Evolutionary conservation across 495 filamentous ascomycete species (phyloP).

Genomic region (Penicillium desertorum): DNA sequence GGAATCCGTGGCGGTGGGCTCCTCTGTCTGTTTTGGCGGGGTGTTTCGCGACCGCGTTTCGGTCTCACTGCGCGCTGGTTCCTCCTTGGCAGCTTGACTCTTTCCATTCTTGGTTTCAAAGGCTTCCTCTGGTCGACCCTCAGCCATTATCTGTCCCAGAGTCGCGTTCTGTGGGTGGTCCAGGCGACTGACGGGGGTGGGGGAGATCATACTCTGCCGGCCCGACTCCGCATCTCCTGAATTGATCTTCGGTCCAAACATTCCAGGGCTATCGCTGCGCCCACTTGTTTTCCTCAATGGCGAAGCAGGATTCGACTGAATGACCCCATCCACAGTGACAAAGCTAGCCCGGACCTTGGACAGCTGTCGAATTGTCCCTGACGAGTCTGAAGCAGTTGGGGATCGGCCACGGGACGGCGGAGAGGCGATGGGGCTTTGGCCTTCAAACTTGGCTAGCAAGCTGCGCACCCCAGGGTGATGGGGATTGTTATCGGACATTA

Average conservation of each 20-base stretch:
- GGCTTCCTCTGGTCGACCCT: conserved; percentile 6
- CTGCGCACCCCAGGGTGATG: conserved; percentile 60
- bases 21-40: conserved; percentile 21
- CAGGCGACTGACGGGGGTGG: conserved; percentile 26
- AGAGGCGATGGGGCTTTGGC: conserved; percentile 50
- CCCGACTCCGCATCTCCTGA: conserved; percentile 33
- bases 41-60: conserved; percentile 16
- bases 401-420: conserved; percentile 75
- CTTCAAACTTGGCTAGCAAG: conserved; percentile 87
- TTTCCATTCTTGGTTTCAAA: conserved; percentile 1
- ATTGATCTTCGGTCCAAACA: conserved; percentile 39
- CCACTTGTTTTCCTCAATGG: conserved; percentile 40
- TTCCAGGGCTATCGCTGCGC: conserved; percentile 34
- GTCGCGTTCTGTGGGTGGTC: conserved; percentile 19
- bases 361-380: conserved; percentile 56
- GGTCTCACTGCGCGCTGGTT: conserved; percentile 7
- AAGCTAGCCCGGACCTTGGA: conserved; percentile 84
- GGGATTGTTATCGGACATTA: conserved; percentile 51
- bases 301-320: conserved; percentile 35
- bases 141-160: conserved; percentile 16
- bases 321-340: conserved; percentile 65
- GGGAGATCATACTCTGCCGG: conserved; percentile 33
- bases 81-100: conserved; percentile 11
- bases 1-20: conserved; percentile 14
- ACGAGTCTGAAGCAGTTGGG: conserved; percentile 53